Percentiles rank a stretch among this genome's conserved stretches.
phyloP scores from a whole-genome alignment of 2,329 filamentous ascomycete genomes.

The Fonsecaea monophora region DNA sequence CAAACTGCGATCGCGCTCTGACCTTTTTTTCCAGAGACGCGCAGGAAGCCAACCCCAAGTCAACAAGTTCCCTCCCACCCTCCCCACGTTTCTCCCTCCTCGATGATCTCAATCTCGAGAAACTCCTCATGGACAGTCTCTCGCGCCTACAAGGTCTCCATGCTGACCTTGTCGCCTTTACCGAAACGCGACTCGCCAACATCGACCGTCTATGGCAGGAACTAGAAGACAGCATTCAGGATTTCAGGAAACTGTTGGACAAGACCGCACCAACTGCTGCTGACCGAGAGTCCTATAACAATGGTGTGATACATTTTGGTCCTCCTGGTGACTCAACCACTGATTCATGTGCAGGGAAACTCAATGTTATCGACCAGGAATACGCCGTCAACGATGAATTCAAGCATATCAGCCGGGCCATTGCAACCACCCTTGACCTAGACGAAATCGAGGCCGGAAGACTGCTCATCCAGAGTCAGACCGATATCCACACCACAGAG shows the following conservation, averaged over 20 bases:
- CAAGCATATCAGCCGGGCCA: constrained; percentile 77
- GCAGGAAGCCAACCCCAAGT: constrained; percentile 5
- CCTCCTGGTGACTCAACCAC: constrained; percentile 19
- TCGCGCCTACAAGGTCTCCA: constrained; percentile 83
- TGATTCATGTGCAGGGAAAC: constrained; percentile 65
- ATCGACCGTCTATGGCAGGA: constrained; percentile 71
- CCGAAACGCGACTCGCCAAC: constrained; percentile 72
- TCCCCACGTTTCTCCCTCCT: constrained; percentile 17
- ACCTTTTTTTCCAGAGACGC: constrained; percentile 16
- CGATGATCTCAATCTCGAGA: constrained; percentile 59
- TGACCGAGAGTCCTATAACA: constrained; percentile 36
- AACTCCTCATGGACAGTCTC: constrained; percentile 72
- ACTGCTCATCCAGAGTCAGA: constrained; percentile 75
- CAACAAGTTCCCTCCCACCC: constrained; percentile 5
- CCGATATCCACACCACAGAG: constrained; percentile 64
- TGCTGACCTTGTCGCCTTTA: constrained; percentile 79
- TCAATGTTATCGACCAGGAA: constrained; percentile 73
- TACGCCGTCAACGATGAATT: constrained; percentile 88
- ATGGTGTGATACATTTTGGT: constrained; percentile 24
- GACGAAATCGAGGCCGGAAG: constrained; percentile 86
- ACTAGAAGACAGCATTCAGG: constrained; percentile 70
- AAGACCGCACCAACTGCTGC: constrained; percentile 75
- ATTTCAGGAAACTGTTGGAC: constrained; percentile 75
- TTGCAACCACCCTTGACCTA: constrained; percentile 87
- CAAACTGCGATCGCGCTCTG: constrained; percentile 22